phyloP scores from a whole-genome alignment of 2,329 filamentous ascomycete species.

The Colletotrichum sp. region DNA sequence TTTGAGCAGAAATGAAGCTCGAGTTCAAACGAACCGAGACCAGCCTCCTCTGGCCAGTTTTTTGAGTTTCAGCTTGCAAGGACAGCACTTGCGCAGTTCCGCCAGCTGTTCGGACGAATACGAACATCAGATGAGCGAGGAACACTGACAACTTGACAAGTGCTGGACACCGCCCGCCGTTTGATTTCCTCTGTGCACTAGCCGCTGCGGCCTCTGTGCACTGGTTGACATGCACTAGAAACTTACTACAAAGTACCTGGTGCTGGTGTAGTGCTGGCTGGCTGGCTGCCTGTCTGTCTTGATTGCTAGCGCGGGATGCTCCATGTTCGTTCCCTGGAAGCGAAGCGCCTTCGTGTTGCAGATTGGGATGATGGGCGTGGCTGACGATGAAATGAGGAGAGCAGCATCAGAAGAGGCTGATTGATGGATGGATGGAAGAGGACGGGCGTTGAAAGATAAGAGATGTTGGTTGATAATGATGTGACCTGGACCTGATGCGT shows the following conservation, averaged over 20 bases:
- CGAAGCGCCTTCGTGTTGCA: neutral
- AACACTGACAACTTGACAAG: neutral
- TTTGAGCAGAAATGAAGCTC: neutral
- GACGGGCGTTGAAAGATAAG: neutral
- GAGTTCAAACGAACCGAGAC: neutral
- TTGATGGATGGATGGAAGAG: neutral
- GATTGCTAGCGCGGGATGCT: neutral
- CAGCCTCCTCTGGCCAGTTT: neutral
- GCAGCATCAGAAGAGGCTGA: neutral
- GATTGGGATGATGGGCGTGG: neutral
- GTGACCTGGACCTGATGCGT: neutral
- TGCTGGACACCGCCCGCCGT: neutral
- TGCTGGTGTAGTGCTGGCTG: neutral
- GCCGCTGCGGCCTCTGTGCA: neutral
- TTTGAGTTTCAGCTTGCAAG: slow-evolving; percentile 17
- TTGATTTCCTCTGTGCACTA: neutral
- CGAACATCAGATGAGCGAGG: slow-evolving; percentile 15
- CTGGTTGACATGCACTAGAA: neutral
- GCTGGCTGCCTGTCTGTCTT: neutral
- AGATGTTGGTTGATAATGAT: neutral
- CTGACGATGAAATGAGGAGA: neutral
- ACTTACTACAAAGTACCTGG: neutral
- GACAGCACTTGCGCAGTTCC: neutral
- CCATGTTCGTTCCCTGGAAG: neutral
- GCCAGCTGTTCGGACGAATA: slow-evolving; percentile 15